Base-by-base conservation (phyloP, 2,329 filamentous ascomycete species). In the Mycosphaerella sp. region DNA sequence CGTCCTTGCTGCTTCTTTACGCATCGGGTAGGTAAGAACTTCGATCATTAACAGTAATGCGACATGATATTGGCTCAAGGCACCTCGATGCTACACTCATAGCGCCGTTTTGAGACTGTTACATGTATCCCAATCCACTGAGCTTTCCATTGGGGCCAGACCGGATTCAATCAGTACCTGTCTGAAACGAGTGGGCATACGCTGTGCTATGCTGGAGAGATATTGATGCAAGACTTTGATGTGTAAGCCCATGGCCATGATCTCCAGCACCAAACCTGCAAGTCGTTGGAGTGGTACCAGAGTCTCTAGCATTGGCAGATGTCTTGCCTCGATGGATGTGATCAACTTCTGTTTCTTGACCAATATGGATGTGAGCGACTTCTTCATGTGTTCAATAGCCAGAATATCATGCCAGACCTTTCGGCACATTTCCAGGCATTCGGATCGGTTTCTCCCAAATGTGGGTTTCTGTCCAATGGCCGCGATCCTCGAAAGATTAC, bases 341-440 rank as follows among this genome's bases (percentile, higher is more conserved):
- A 80, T 77, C 66, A 88, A 88, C 36, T 78, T 78, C 64, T 88
- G 84, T 42, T 87, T 79, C 63, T 85, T 86, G 48, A 76, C 74
- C 17, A 90, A 73, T 28, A 86, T 75, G 2, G 79, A 75, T 0
- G 82, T 85, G 43, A 88, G 70, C 13, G 76, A 79, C 34, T 78
- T 79, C 63, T 78, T 79, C 59, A 78, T 78, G 44, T 72, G 74
- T 59, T 87, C 82, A 10, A 88, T 70, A 48, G 79, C 78, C 18
- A 81, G 75, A 39, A 85, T 75, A 63, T 89, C 85, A n/a, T 77
- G 70, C 82, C 84, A 87, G 44, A 87, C 74, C 49, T 77, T 74
- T 12, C 85, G 79, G 68, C 83, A 81, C 76, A 89, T 84, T 66
- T 89, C 85, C 62, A 81, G 82, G 64, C 81, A 79, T 64, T 89